Conservation (phyloP, 2,329 filamentous ascomycete genomes). For the Ceratocystiopsis sp. region DNA sequence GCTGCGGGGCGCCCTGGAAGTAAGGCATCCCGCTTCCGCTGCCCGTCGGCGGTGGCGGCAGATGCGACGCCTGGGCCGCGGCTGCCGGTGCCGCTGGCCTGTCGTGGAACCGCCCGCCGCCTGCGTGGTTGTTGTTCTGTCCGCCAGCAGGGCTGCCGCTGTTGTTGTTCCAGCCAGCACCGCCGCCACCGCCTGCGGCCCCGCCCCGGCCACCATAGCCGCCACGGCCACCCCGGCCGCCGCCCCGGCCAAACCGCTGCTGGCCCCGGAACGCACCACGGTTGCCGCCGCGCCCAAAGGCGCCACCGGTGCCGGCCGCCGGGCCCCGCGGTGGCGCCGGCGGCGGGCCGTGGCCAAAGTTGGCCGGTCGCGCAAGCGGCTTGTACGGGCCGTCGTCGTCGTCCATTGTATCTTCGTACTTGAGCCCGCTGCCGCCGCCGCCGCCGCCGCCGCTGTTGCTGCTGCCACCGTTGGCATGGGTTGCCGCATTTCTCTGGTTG, state of each 20-base stretch:
- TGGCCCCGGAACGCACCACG: constrained; percentile 19
- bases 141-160: constrained; percentile 17
- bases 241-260: background rate
- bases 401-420: constrained; percentile 48
- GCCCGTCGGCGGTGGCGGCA: background rate
- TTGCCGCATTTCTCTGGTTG: constrained; percentile 16
- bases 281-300: constrained; percentile 5
- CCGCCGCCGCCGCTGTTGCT: constrained; percentile 8
- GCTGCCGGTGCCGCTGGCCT: background rate
- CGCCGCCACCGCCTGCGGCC: constrained; percentile 17
- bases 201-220: constrained; percentile 28
- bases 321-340: constrained; percentile 17
- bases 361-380: constrained; percentile 49
- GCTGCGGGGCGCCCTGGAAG: background rate
- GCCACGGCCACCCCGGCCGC: constrained; percentile 19
- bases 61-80: background rate
- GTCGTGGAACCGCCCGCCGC: too few relatives aligned
- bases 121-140: background rate
- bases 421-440: constrained; percentile 28
- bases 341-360: constrained; percentile 34
- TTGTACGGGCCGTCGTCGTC: constrained; percentile 54
- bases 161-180: constrained; percentile 6
- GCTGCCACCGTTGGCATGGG: too few relatives aligned
- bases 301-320: constrained; percentile 8
- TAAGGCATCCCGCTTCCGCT: too few relatives aligned